Conservation (phyloP, 2,329 filamentous ascomycete species). For the Paradendryphiella salina region DNA sequence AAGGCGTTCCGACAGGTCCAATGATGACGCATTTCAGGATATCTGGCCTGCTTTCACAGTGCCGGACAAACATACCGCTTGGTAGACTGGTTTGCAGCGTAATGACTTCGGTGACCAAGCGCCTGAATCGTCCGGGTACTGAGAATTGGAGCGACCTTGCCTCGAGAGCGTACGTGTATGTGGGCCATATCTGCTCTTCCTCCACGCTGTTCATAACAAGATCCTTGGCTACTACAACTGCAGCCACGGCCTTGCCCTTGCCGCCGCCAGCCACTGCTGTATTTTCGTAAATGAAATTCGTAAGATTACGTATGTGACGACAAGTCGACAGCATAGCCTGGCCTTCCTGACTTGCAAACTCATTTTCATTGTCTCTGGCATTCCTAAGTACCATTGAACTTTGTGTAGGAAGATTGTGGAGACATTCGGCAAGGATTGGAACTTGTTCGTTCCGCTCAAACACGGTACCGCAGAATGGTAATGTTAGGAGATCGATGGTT, state of each 20-base stretch:
- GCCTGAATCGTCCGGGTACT: slow-evolving; percentile 52
- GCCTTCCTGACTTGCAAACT: slow-evolving; percentile 30
- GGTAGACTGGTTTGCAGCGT: slow-evolving; percentile 54
- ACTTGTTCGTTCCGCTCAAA: slow-evolving; percentile 8
- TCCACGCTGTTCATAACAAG: slow-evolving; percentile 36
- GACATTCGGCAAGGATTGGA: slow-evolving; percentile 30
- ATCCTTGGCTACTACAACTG: neutral
- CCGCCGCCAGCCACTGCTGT: neutral
- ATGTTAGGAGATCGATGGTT: slow-evolving; percentile 43
- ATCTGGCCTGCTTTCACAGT: slow-evolving; percentile 53
- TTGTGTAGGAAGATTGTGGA: slow-evolving; percentile 33
- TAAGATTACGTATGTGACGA: slow-evolving; percentile 36
- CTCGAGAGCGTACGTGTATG: slow-evolving; percentile 23
- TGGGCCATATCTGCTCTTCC: slow-evolving; percentile 46
- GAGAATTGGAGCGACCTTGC: slow-evolving; percentile 17
- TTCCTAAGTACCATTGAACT: slow-evolving; percentile 27
- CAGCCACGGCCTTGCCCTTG: neutral
- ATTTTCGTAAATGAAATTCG: slow-evolving; percentile 23
- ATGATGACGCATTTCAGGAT: slow-evolving; percentile 57
- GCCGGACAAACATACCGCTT: slow-evolving; percentile 56
- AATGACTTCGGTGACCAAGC: slow-evolving; percentile 49
- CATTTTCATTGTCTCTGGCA: slow-evolving; percentile 17
- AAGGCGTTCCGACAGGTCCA: slow-evolving; percentile 56
- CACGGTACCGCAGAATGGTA: slow-evolving; percentile 33
- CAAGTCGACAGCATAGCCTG: slow-evolving; percentile 43